Conservation (phyloP, 2,329 filamentous ascomycete species). For the Fusarium sp. region DNA sequence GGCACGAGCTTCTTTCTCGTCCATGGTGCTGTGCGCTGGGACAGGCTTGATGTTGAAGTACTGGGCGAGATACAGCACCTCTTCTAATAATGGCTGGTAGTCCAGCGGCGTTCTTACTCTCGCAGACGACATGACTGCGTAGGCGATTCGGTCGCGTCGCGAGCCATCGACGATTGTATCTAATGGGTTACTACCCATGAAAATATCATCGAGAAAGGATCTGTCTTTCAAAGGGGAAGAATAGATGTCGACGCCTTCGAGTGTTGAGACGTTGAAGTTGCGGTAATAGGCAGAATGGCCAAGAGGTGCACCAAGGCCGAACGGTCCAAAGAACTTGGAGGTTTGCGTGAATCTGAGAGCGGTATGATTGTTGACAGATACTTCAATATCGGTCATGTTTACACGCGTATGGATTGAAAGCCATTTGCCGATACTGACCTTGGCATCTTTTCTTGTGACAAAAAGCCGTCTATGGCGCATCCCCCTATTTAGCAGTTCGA, state of each 20-base stretch:
- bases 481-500: too few relatives aligned
- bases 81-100: too few relatives aligned
- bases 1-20: too few relatives aligned
- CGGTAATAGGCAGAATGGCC: conserved; percentile 1
- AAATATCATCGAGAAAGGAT: background rate
- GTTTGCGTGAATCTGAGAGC: conserved; percentile 5
- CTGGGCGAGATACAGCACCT: too few relatives aligned
- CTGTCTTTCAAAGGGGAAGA: background rate
- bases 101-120: too few relatives aligned
- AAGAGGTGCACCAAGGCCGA: background rate
- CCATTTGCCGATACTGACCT: background rate
- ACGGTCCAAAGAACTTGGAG: background rate
- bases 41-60: too few relatives aligned
- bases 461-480: too few relatives aligned
- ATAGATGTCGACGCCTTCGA: background rate
- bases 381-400: background rate
- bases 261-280: background rate
- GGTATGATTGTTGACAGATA: background rate
- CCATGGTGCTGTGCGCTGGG: too few relatives aligned
- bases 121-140: background rate
- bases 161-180: conserved; percentile 5
- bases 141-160: background rate
- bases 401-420: background rate
- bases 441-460: background rate
- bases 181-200: background rate